These are phyloP conservation scores for Saprolegnia diclina DNA, from an alignment of 352 stramenopile species.

Conservation along the genomic window DNA sequence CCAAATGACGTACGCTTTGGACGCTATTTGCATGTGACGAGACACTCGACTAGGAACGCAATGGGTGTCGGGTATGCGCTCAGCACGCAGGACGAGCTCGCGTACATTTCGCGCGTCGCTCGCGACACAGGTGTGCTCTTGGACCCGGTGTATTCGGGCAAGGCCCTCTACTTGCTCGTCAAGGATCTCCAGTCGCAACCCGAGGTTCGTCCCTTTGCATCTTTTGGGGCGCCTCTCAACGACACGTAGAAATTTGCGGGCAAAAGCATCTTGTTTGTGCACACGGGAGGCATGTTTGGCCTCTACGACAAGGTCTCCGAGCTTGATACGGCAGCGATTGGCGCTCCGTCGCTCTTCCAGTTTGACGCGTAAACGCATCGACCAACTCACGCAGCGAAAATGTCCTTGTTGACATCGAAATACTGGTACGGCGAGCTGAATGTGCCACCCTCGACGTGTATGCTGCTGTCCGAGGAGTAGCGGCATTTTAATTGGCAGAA, in stretches of 20 bases:
- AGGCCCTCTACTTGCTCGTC: slow-evolving; percentile 78
- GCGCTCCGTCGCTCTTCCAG: not conserved
- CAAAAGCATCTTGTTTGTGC: slow-evolving; percentile 85
- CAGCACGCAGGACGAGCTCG: slow-evolving; percentile 68
- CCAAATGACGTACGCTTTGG: slow-evolving; percentile 48
- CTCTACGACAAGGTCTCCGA: slow-evolving; percentile 88
- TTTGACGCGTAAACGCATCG: slow-evolving; percentile 4
- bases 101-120: slow-evolving; percentile 67
- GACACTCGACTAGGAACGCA: slow-evolving; percentile 35
- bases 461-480: too few species aligned
- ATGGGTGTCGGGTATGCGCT: slow-evolving; percentile 76
- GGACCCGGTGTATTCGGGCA: slow-evolving; percentile 85
- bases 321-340: slow-evolving; percentile 34
- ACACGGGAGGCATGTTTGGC: slow-evolving; percentile 87
- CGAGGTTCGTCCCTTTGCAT: slow-evolving; percentile 27
- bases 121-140: slow-evolving; percentile 72
- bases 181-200: slow-evolving; percentile 63
- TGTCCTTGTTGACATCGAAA: too few species aligned
- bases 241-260: slow-evolving; percentile 63
- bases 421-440: too few species aligned
- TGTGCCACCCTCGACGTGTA: too few species aligned
- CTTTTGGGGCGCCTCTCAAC: too few species aligned
- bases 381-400: too few species aligned
- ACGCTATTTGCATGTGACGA: not conserved
- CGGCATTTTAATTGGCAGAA: not conserved